These are phyloP conservation scores for Tilletiaria anomala DNA, from an alignment of 1,284 basidiomycete species.

Conservation along the genomic window DNA sequence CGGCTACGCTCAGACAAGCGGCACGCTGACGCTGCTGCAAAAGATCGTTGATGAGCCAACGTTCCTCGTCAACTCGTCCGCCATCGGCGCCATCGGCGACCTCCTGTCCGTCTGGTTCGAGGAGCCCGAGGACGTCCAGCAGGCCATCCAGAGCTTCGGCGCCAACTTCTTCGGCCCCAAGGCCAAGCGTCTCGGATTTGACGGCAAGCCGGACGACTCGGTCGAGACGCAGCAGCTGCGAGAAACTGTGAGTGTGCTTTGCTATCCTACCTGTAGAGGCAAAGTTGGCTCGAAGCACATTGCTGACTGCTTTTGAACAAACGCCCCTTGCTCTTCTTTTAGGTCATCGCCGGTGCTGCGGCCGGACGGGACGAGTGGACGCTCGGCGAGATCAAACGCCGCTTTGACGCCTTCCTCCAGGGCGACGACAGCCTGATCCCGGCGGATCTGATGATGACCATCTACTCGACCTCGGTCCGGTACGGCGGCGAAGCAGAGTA, in stretches of 20 bases:
- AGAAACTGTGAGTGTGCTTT: conserved; percentile 58
- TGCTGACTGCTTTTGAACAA: no score
- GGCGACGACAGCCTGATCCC: conserved; percentile 68
- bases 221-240: conserved; percentile 62
- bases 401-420: conserved; percentile 59
- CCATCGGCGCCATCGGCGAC: conserved; percentile 13
- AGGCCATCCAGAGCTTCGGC: conserved; percentile 21
- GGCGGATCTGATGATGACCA: conserved; percentile 32
- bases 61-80: conserved; percentile 28
- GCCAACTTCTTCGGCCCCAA: conserved; percentile 60
- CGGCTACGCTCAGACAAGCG: conserved; percentile 61
- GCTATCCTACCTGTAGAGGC: no score
- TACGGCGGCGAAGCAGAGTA: conserved; percentile 66
- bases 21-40: conserved; percentile 58
- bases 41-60: conserved; percentile 46
- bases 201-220: conserved; percentile 56
- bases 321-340: no score
- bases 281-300: no score
- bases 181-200: conserved; percentile 65
- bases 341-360: conserved; percentile 51
- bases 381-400: conserved; percentile 50
- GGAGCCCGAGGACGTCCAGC: conserved; percentile 49
- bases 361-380: conserved; percentile 42
- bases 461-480: conserved; percentile 46
- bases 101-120: conserved; percentile 66